Conservation (phyloP, 1,284 basidiomycete species). For the Ustilago crameri region DNA sequence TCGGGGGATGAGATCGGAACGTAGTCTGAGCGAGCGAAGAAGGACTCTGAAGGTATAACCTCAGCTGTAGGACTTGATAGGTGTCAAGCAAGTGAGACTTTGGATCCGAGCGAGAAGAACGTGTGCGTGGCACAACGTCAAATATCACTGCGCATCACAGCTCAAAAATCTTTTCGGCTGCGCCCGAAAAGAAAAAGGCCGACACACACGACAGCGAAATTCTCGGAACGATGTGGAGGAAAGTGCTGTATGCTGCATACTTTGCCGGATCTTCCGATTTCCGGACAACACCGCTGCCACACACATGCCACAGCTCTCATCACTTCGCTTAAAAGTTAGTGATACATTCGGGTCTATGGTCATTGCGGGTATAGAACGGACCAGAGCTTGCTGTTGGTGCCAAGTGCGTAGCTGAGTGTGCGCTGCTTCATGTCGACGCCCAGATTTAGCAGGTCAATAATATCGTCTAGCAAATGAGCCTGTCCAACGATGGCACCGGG, state of each 20-base stretch:
- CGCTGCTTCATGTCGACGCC: conserved; percentile 75
- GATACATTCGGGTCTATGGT: too few species aligned
- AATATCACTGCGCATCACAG: background rate
- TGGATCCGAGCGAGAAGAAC: background rate
- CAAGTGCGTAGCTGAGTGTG: conserved; percentile 82
- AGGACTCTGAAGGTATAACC: too few species aligned
- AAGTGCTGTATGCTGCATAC: too few species aligned
- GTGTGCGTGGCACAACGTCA: too few species aligned
- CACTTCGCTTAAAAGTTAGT: background rate
- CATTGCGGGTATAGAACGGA: conserved; percentile 19
- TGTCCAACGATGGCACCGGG: conserved; percentile 77
- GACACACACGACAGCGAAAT: background rate
- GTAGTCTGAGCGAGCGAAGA: too few species aligned
- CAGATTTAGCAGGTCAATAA: conserved; percentile 77
- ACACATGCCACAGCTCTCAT: background rate
- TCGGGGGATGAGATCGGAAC: too few species aligned
- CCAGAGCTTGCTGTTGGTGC: conserved; percentile 52
- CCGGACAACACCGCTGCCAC: background rate
- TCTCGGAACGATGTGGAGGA: conserved; percentile 8
- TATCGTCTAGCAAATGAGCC: conserved; percentile 90
- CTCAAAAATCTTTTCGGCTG: conserved; percentile 9
- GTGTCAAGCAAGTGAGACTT: conserved; percentile 1
- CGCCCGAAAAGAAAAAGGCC: background rate
- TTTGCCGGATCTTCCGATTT: conserved; percentile 10
- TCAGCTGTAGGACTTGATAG: background rate